These are phyloP conservation scores for Perilla frutescens DNA, from an alignment of 257 asterid genomes.

Conservation along the genomic window DNA sequence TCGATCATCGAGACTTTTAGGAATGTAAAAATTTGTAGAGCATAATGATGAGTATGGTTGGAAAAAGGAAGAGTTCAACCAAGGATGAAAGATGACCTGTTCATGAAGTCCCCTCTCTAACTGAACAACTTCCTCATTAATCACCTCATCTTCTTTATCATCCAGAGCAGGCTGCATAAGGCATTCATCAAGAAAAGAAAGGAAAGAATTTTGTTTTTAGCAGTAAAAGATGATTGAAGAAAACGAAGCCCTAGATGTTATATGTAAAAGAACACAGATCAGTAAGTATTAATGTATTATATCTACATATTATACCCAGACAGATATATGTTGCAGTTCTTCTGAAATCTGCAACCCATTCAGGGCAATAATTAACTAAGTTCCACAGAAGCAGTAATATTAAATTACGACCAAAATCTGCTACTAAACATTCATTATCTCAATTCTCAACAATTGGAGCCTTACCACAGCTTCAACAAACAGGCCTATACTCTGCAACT, in stretches of 20 bases:
- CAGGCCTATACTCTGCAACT: constrained; percentile 73
- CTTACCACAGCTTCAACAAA: constrained; percentile 73
- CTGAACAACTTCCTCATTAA: constrained; percentile 61
- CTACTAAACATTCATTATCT: constrained; percentile 6
- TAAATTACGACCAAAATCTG: constrained; percentile 24
- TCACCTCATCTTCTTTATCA: constrained; percentile 71
- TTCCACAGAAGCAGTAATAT: constrained; percentile 12
- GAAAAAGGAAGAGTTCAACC: neutral
- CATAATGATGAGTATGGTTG: neutral
- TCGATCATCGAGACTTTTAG: neutral
- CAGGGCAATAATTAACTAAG: constrained; percentile 10
- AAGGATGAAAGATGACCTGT: constrained; percentile 54
- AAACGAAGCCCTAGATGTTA: neutral
- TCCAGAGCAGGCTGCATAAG: constrained; percentile 71
- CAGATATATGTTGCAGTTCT: neutral
- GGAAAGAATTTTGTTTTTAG: constrained; percentile 3
- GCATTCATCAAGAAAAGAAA: constrained; percentile 30
- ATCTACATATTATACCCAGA: neutral
- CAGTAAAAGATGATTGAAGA: constrained; percentile 13
- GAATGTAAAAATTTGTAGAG: neutral
- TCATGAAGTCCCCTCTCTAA: constrained; percentile 63
- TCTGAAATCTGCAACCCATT: constrained; percentile 23
- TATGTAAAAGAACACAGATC: neutral
- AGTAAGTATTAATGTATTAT: neutral
- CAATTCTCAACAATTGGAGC: constrained; percentile 17